These are phyloP conservation scores for Neonectria punicea DNA, from an alignment of 2,329 filamentous ascomycete species.

Conservation along the genomic window DNA sequence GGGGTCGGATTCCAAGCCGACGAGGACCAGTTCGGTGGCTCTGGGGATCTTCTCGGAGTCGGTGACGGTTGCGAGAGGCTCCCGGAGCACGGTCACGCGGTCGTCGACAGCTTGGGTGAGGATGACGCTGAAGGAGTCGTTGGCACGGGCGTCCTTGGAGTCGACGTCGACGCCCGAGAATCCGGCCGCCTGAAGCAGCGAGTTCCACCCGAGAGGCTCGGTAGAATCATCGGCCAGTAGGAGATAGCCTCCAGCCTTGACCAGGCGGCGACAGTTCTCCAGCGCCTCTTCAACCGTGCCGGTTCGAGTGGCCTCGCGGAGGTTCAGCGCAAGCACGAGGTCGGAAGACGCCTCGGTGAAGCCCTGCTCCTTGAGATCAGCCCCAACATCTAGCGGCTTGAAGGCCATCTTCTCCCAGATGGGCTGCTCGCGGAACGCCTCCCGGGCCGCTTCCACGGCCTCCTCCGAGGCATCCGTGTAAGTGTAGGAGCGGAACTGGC, in stretches of 20 bases:
- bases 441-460: not conserved
- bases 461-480: not conserved
- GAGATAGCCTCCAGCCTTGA: not conserved
- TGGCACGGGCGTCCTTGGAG: not conserved
- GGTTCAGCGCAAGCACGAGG: not conserved
- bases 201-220: not conserved
- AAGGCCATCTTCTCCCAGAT: constrained; percentile 2
- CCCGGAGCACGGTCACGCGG: not conserved
- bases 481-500: not conserved
- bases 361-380: not conserved
- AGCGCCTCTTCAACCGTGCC: not conserved
- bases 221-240: not conserved
- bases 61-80: not conserved
- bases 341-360: not conserved
- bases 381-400: not conserved
- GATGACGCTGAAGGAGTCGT: not conserved
- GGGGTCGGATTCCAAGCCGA: not conserved
- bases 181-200: not conserved
- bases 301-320: not conserved
- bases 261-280: not conserved
- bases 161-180: not conserved
- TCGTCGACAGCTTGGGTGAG: not conserved
- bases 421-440: not conserved
- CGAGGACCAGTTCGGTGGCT: not conserved
- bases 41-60: not conserved